These are phyloP conservation scores for Ganoderma resinaceum DNA, from an alignment of 1,284 basidiomycete genomes.

Conservation along the genomic window DNA sequence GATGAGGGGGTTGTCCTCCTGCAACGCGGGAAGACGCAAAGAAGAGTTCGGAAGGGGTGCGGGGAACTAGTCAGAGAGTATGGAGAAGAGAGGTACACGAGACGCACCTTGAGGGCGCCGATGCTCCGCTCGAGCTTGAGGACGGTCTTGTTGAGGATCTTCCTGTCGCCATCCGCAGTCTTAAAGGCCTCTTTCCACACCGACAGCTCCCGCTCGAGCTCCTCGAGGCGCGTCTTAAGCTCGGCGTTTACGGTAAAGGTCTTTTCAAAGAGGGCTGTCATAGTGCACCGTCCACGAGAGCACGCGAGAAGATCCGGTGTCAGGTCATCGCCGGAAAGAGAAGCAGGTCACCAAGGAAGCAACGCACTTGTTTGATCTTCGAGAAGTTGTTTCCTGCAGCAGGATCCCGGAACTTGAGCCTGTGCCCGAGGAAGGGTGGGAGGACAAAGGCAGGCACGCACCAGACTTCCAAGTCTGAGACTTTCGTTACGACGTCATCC, in stretches of 20 bases:
- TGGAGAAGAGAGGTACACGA: background rate
- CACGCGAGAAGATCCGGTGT: conserved; percentile 7
- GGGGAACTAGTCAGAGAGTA: background rate
- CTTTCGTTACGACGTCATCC: conserved; percentile 32
- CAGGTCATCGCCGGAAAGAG: conserved; percentile 2
- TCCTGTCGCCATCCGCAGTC: conserved; percentile 43
- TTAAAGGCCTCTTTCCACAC: conserved; percentile 49
- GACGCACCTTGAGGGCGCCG: conserved; percentile 43
- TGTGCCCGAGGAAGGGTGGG: conserved; percentile 5
- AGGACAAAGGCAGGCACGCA: conserved; percentile 17
- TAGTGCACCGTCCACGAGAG: background rate
- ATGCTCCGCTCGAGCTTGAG: conserved; percentile 43
- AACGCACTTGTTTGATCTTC: conserved; percentile 41
- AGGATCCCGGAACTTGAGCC: conserved; percentile 8
- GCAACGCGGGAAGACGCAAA: background rate
- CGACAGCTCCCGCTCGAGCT: conserved; percentile 45
- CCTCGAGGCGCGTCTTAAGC: conserved; percentile 42
- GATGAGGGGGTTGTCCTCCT: conserved; percentile 50
- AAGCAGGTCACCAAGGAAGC: background rate
- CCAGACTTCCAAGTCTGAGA: conserved; percentile 33
- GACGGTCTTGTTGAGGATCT: conserved; percentile 37
- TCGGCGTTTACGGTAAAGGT: conserved; percentile 41
- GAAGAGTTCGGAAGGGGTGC: background rate
- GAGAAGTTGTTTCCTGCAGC: conserved; percentile 40
- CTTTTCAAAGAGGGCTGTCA: conserved; percentile 41